Base-by-base conservation (phyloP, 352 stramenopile genomes). In the Phytophthora niederhauseri region DNA sequence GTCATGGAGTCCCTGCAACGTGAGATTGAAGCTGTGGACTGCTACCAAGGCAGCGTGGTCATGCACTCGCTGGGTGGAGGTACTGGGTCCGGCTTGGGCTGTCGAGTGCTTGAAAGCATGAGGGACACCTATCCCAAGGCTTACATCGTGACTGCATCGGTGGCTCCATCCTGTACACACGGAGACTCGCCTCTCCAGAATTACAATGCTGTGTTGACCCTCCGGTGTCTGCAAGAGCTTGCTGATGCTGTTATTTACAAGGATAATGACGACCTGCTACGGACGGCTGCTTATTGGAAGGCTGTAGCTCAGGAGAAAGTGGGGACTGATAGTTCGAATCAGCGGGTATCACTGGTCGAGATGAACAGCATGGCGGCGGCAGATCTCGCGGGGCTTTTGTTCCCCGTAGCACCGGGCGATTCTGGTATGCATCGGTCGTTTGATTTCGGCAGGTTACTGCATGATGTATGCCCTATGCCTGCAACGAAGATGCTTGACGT, bases 161-260 rank as follows among this genome's bases (percentile, higher is more conserved):
- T 97, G 15, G 89, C 87, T 31, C 89, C 90, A 22, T 96, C 85
- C 0, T 77, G 66, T 7, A 49, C 75, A 30, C 70, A 72, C 26
- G 89, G 87, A 3, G 87, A 95, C 68, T 92, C 87, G 1, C 85
- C 90, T 2, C 66, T 96, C 46, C 90, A 97, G 67, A 94, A 95
- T 61, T 97, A 96, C 76, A 97, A 97, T 58, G 76, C 89, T 0
- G 61, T 92, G 6, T 79, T 97, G 50, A 87, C 90, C 20, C 64
- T 97, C 20, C 68, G 68, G 2, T 80, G 89, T 57, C 68, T 97
- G 17, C 84, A 90, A 54, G 76, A 90, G 14, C 72, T 90, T 58
- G 82, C 84, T 7, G 90, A 97, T 69, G 84, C 73, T 43, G 76
- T 96, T 24, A 70, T 97, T 60, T 96, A 91, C 76, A 93, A 93